Percentiles rank a stretch among this genome's conserved stretches.
Evolutionary conservation across 164 flowering plant genomes (phyloP).

Genomic region (Sedum album): DNA sequence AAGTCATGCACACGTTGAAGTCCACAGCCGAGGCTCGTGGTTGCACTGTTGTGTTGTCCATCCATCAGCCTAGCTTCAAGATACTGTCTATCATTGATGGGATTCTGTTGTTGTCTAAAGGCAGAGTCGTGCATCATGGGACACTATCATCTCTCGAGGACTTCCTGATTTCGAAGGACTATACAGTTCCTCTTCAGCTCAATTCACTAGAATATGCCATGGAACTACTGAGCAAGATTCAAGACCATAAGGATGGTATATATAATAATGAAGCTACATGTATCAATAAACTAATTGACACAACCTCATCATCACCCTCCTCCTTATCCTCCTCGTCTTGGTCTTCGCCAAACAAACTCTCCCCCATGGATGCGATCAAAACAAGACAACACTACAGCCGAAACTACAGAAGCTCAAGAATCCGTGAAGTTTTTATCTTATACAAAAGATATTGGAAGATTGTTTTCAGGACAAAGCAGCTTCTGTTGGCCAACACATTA

Average conservation of each 20-base stretch:
- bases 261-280: conserved; percentile 11
- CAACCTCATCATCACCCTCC: conserved; percentile 9
- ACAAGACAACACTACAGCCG: conserved; percentile 14
- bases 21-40: conserved; percentile 37
- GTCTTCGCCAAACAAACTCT: not conserved
- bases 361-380: not conserved
- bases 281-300: conserved; percentile 12
- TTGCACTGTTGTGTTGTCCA: conserved; percentile 68
- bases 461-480: conserved; percentile 77
- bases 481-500: conserved; percentile 64
- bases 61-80: conserved; percentile 91
- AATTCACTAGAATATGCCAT: conserved; percentile 80
- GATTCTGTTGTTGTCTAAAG: conserved; percentile 62
- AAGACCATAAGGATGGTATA: not conserved
- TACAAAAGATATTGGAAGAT: conserved; percentile 74
- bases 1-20: conserved; percentile 61
- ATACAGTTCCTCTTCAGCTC: conserved; percentile 78
- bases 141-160: conserved; percentile 39
- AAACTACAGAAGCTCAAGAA: conserved; percentile 45
- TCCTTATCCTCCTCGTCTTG: not conserved
- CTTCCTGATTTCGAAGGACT: conserved; percentile 44
- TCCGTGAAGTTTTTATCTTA: conserved; percentile 47
- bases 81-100: conserved; percentile 60
- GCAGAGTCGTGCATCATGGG: conserved; percentile 74
- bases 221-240: conserved; percentile 67